These are phyloP conservation scores for Cercospora berteroae DNA, from an alignment of 2,329 filamentous ascomycete species.

Conservation along the genomic window DNA sequence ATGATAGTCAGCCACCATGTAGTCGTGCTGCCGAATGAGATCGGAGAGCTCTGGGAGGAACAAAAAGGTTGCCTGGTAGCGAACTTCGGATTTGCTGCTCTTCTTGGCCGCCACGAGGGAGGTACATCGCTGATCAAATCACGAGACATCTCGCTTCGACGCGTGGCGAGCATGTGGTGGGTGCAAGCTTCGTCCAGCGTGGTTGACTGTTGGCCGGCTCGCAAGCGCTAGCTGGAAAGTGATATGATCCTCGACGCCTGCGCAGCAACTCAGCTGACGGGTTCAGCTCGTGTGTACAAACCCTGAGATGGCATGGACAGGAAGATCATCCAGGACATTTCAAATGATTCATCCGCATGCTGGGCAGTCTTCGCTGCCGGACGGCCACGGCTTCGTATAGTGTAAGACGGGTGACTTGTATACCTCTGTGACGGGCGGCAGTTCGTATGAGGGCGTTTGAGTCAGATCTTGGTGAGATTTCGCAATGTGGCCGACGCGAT, in stretches of 20 bases:
- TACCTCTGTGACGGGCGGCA: not conserved
- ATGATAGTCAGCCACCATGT: not conserved
- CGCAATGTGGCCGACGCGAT: constrained; percentile 12
- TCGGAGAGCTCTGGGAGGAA: constrained; percentile 2
- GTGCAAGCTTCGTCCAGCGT: not conserved
- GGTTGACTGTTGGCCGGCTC: constrained; percentile 10
- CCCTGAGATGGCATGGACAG: not conserved
- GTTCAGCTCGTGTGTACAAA: not conserved
- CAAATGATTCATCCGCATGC: not conserved
- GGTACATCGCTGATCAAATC: not conserved
- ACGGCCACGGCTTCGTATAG: not conserved
- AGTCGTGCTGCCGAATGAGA: constrained; percentile 1
- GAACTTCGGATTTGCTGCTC: not conserved
- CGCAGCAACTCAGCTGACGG: not conserved
- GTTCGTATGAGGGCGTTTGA: not conserved
- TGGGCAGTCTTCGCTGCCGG: not conserved
- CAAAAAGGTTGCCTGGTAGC: constrained; percentile 15
- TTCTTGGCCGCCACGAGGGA: not conserved
- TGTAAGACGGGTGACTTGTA: not conserved
- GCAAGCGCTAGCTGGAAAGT: constrained; percentile 6
- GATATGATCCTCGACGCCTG: not conserved
- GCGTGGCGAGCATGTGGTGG: constrained; percentile 9
- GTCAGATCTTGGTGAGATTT: constrained; percentile 8
- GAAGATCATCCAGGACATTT: not conserved
- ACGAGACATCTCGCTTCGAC: constrained; percentile 10